These are phyloP conservation scores for Aspergillus glaucus DNA, from an alignment of 2,329 filamentous ascomycete species.

Conservation along the genomic window DNA sequence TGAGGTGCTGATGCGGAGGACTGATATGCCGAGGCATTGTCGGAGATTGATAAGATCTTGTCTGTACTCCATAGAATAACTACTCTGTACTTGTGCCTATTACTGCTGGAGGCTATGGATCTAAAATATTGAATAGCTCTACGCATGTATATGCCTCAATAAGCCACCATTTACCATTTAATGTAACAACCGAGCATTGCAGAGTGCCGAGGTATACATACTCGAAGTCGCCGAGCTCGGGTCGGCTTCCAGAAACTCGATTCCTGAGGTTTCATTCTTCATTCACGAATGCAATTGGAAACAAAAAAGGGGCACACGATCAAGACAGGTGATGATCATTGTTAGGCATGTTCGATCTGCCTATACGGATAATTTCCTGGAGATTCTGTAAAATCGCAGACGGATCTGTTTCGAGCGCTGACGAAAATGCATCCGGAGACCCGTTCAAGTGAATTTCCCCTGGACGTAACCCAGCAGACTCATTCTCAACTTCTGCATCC, in stretches of 20 bases:
- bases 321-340: neutral
- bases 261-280: neutral
- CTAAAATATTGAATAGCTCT: no score
- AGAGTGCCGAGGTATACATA: no score
- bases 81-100: no score
- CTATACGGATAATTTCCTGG: conserved; percentile 4
- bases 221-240: neutral
- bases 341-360: neutral
- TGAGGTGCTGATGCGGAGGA: no score
- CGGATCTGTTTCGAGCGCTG: neutral
- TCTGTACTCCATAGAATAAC: no score
- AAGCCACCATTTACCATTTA: no score
- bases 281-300: neutral
- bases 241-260: neutral
- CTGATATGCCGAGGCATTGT: no score
- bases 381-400: conserved; percentile 3
- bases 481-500: neutral
- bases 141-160: no score
- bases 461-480: neutral
- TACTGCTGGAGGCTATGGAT: no score
- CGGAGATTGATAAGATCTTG: no score
- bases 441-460: neutral
- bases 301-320: neutral
- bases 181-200: no score
- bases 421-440: neutral